Conservation (phyloP, 345 rosid genomes). For the Isatis tinctoria region DNA sequence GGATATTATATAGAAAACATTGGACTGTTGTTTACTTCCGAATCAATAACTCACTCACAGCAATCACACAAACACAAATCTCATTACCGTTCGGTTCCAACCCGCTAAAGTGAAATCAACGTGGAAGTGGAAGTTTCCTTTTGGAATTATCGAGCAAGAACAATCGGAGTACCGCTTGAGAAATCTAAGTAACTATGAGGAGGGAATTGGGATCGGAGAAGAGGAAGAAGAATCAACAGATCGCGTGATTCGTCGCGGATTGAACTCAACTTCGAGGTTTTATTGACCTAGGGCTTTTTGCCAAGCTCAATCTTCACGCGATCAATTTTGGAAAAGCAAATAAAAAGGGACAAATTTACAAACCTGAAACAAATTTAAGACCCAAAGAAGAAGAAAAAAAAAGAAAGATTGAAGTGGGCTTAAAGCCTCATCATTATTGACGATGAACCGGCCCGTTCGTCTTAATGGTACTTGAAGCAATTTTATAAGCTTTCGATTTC, state of each 20-base stretch:
- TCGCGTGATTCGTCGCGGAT: not conserved
- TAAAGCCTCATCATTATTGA: not conserved
- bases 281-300: not conserved
- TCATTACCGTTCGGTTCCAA: not conserved
- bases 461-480: too few relatives aligned
- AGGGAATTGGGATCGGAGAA: not conserved
- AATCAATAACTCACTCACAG: not conserved
- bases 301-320: not conserved
- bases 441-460: not conserved
- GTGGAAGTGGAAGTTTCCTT: not conserved
- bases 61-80: constrained; percentile 2
- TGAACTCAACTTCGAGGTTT: not conserved
- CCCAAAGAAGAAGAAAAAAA: not conserved
- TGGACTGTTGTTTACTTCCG: not conserved
- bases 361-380: not conserved
- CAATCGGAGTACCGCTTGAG: not conserved
- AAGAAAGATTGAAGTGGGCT: not conserved
- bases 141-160: not conserved
- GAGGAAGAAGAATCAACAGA: not conserved
- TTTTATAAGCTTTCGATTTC: too few relatives aligned
- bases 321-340: not conserved
- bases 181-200: not conserved
- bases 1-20: not conserved
- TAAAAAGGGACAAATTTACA: not conserved
- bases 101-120: not conserved